These are phyloP conservation scores for Penicillium sp. DNA, from an alignment of 2,329 filamentous ascomycete species.

Conservation along the genomic window DNA sequence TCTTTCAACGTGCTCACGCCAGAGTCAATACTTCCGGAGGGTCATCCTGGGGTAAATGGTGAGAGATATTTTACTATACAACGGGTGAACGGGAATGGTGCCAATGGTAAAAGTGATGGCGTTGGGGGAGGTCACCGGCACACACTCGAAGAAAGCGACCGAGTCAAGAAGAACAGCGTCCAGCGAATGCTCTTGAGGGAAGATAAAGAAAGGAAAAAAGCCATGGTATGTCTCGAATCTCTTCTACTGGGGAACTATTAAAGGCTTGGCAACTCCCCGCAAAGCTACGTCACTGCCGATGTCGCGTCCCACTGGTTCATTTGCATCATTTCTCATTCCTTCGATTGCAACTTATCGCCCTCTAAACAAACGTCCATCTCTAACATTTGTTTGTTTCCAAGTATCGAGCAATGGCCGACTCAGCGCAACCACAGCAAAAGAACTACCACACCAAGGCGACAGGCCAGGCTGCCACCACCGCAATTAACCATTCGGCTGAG, in stretches of 20 bases:
- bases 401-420: slow-evolving; percentile 43
- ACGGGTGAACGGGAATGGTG: slow-evolving; percentile 69
- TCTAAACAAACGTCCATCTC: too few species aligned
- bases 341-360: too few species aligned
- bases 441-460: slow-evolving; percentile 66
- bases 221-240: slow-evolving; percentile 42
- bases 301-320: slow-evolving; percentile 1
- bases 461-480: slow-evolving; percentile 63
- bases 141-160: slow-evolving; percentile 65
- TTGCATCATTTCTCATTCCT: too few species aligned
- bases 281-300: slow-evolving; percentile 20
- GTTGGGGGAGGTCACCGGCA: slow-evolving; percentile 69
- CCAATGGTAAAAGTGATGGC: slow-evolving; percentile 65
- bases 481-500: slow-evolving; percentile 63
- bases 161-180: slow-evolving; percentile 75
- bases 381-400: slow-evolving; percentile 6
- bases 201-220: slow-evolving; percentile 60
- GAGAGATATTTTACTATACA: slow-evolving; percentile 68
- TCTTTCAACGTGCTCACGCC: slow-evolving; percentile 44
- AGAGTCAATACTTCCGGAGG: slow-evolving; percentile 36
- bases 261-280: slow-evolving; percentile 13
- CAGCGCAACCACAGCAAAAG: slow-evolving; percentile 50
- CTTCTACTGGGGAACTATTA: slow-evolving; percentile 11
- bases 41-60: slow-evolving; percentile 46
- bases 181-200: slow-evolving; percentile 59